Evolutionary conservation across 2,329 filamentous ascomycete genomes (phyloP), one percentile per base, ranked within the genome.

Genomic region (Cadophora sp.): DNA sequence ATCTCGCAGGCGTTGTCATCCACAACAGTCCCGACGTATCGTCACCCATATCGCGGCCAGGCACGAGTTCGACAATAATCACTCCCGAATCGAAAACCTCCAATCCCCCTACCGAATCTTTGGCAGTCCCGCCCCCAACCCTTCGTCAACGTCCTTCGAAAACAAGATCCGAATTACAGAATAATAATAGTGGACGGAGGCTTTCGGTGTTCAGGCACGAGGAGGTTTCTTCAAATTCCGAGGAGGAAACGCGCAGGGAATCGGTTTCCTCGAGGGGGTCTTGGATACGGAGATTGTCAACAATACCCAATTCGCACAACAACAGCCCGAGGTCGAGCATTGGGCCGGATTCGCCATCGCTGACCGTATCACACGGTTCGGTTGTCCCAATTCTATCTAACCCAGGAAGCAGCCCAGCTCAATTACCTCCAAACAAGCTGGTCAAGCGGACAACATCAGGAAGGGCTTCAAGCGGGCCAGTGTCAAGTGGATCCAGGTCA

Each of bases 281-380:
- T 33, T 94, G 91, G 91, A 87, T 93, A 70, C 87, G 87, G 72
- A 87, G 90, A 59, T 80, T 94, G 47, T 92, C 91, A 27, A 82
- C 87, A 53, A 85, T 90, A 27, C 89, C 89, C 22, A 76, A 83
- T 27, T 91, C 88, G 30, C 88, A 89, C 71, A 85, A 87, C 78
- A 88, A 85, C 69, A 91, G 88, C 74, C 78, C 83, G 33, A 83
- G 87, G 68, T 91, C 90, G 41, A 91, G 87, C 73, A 81, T 89
- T 66, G 86, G 86, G 8, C 87, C 87, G 24, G 86, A 90, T 64
- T 89, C 89, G 13, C 86, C 88, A 53, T 90, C 90, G 2, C 77
- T 92, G 48, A 83, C 84, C 56, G 86, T 87, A 76, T 91, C 89
- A 20, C 85, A 91, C 79, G 86, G 84, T 67, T 93, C 91, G 43